These are phyloP conservation scores for Amanita subjunquillea DNA, from an alignment of 768 basidiomycete genomes.

Conservation along the genomic window DNA sequence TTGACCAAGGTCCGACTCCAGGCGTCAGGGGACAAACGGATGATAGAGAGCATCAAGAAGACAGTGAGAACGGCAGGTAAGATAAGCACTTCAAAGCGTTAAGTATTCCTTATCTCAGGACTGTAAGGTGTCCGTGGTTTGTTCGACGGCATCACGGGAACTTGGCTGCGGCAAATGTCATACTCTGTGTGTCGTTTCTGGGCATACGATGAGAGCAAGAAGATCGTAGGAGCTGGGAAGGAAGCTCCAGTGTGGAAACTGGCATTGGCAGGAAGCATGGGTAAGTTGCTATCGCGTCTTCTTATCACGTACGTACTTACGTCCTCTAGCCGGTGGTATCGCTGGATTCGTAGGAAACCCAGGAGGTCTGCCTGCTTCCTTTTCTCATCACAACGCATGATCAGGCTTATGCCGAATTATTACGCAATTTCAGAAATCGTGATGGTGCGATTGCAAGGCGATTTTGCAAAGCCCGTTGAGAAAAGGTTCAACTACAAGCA, in stretches of 20 bases:
- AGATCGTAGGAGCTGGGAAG: slow-evolving; percentile 60
- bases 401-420: background rate
- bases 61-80: slow-evolving; percentile 71
- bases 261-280: slow-evolving; percentile 77
- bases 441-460: slow-evolving; percentile 85
- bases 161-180: slow-evolving; percentile 87
- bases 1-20: slow-evolving; percentile 88
- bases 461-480: slow-evolving; percentile 82
- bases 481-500: slow-evolving; percentile 88
- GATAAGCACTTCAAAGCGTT: slow-evolving; percentile 13
- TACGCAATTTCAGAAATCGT: slow-evolving; percentile 46
- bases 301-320: slow-evolving; percentile 2
- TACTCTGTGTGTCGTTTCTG: slow-evolving; percentile 91
- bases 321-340: slow-evolving; percentile 61
- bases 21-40: slow-evolving; percentile 85
- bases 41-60: slow-evolving; percentile 77
- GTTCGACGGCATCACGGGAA: slow-evolving; percentile 82
- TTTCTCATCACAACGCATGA: background rate
- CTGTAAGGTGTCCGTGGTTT: slow-evolving; percentile 51
- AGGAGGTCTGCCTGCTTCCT: slow-evolving; percentile 39
- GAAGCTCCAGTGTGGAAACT: slow-evolving; percentile 76
- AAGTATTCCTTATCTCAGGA: background rate
- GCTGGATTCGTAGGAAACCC: slow-evolving; percentile 88
- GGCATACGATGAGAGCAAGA: slow-evolving; percentile 89
- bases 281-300: slow-evolving; percentile 30